Conservation (phyloP, 495 filamentous ascomycete genomes). For the Aspergillus ellipticus region DNA sequence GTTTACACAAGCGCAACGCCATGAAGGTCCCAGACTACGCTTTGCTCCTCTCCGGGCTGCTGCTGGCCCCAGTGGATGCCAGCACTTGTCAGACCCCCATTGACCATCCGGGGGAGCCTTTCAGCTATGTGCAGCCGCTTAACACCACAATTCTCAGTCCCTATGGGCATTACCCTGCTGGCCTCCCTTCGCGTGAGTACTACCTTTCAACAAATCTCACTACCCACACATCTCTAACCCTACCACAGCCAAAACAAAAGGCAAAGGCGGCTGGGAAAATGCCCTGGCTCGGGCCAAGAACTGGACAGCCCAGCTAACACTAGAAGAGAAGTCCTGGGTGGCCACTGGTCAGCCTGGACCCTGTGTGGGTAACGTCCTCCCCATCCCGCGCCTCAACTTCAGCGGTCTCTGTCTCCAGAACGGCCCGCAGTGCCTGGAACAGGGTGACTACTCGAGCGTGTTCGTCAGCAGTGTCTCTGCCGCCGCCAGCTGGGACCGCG, state of each 20-base stretch:
- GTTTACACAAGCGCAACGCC: neutral
- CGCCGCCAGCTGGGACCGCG: constrained; percentile 67
- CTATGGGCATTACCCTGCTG: constrained; percentile 23
- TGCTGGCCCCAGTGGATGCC: neutral
- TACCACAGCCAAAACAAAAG: constrained; percentile 10
- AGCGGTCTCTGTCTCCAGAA: constrained; percentile 53
- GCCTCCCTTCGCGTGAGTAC: constrained; percentile 20
- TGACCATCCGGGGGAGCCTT: constrained; percentile 2
- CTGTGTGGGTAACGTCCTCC: constrained; percentile 72
- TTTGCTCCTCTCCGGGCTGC: neutral
- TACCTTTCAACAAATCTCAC: neutral
- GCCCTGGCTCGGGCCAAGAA: constrained; percentile 64
- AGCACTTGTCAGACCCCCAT: neutral
- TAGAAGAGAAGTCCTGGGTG: constrained; percentile 79
- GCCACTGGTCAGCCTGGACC: constrained; percentile 69
- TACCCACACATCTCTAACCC: too few species aligned
- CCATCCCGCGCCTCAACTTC: constrained; percentile 40
- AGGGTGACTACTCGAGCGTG: constrained; percentile 47
- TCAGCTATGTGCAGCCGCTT: constrained; percentile 23
- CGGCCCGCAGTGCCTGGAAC: constrained; percentile 49
- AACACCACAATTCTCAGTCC: constrained; percentile 24
- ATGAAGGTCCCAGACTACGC: neutral
- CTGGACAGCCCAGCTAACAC: constrained; percentile 70
- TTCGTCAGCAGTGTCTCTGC: constrained; percentile 55
- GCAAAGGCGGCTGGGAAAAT: constrained; percentile 61